Base-by-base conservation (phyloP, 163 green algal species). In the Volvox carteri region DNA sequence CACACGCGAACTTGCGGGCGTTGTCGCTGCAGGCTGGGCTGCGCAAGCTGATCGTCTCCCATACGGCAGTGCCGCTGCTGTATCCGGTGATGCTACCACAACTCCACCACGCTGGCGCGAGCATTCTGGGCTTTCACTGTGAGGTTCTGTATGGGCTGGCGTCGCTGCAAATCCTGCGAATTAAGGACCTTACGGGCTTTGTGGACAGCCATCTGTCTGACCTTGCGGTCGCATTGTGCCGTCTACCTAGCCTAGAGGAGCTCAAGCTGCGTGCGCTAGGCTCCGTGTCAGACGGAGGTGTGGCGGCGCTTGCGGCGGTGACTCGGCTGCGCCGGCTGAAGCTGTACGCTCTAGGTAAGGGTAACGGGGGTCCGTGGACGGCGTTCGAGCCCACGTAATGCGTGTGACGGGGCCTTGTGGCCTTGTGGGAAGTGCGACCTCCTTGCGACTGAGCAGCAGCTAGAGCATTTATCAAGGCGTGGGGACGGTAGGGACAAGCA, bases 141-240 rank as follows among this genome's bases (percentile, higher is more conserved):
- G 84, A 89, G 72, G 84, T 89, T n/a, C 4, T 30, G 0, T 35
- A 19, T 0, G 84, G 84, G 11, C 52, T 89, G 37, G 37, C 72
- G 0, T 84, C 72, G 41, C 72, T 89, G 46, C 39, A 30, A 28
- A 12, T 84, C 8, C 72, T 89, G n/a, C 84, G 84, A 21, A 76
- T 89, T 42, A 89, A 89, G 84, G 84, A 89, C 70, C 72, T 89
- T 18, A 50, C 70, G 23, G 84, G 84, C 28, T 62, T 89, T n/a
- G 52, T 67, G 84, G 84, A 89, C 84, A 25, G 30, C n/a, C 72
- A 89, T 54, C 54, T 89, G 52, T 52, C n/a, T 37, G 84, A 89
- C 18, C 72, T 89, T 50, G 84, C 54, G 14, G 30, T 39, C 23
- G 84, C 84, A n/a, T 72, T 89, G 72, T 54, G 21, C 23, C 19